phyloP scores from a whole-genome alignment of 306 rosid genomes.

The Cucumis hystrix region DNA sequence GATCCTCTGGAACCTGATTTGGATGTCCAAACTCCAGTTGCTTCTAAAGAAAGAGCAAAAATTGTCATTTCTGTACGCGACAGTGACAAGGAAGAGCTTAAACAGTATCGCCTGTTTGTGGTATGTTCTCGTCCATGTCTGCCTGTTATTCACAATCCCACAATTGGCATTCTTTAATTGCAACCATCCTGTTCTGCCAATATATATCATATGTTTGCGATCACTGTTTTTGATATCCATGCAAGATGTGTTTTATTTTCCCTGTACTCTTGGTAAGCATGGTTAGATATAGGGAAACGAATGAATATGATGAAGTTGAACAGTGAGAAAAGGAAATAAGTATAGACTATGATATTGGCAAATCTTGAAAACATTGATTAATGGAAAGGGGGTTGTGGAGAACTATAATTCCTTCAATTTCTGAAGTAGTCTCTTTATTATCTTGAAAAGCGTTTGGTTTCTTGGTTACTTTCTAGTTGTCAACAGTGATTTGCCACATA shows the following conservation, averaged over 20 bases:
- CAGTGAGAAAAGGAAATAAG: background rate
- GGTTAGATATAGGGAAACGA: background rate
- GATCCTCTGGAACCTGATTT: constrained; percentile 16
- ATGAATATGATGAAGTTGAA: background rate
- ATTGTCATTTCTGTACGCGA: constrained; percentile 65
- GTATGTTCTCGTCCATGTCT: constrained; percentile 26
- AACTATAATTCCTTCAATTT: background rate
- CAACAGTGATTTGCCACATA: background rate
- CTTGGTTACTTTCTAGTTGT: background rate
- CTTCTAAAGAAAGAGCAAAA: constrained; percentile 39
- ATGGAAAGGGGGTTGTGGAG: background rate
- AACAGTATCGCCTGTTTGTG: constrained; percentile 61
- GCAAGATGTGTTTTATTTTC: background rate
- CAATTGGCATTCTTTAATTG: background rate
- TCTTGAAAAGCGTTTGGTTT: background rate
- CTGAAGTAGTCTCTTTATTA: background rate
- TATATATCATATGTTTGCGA: background rate
- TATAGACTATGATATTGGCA: background rate
- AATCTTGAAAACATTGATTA: background rate
- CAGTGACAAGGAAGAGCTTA: constrained; percentile 51
- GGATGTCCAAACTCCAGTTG: constrained; percentile 27
- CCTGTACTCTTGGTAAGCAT: background rate
- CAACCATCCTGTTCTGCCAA: background rate
- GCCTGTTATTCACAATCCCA: background rate
- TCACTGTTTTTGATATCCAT: background rate